Evolutionary conservation across 352 stramenopile genomes (phyloP), one percentile per base, ranked within the genome.

Genomic region (Phytophthora palmivora): DNA sequence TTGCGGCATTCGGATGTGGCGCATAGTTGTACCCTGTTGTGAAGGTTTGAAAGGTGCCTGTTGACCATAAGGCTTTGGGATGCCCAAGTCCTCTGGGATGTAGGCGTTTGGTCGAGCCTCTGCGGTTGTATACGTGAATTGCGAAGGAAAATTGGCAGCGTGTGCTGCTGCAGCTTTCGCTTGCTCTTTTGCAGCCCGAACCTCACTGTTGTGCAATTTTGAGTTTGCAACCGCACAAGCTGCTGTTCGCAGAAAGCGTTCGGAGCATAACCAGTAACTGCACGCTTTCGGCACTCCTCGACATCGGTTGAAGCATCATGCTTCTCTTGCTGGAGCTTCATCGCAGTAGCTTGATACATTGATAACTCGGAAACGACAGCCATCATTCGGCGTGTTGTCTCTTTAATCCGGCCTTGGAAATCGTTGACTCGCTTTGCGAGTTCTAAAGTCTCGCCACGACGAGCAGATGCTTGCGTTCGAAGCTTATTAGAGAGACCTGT

Each of bases 341-440:
- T 92, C 15, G 92, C 89, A 10, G 93, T 98, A 8, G 94, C 94
- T 62, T 98, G 94, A 69, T 97, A 98, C 94, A 98, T 98, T 12
- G 87, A 96, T 9, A 98, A 70, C 77, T 98, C 94, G 2, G 85
- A 97, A 4, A 98, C 92, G 1, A 95, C 70, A n/a, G 94, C 93
- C 91, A 98, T 98, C 91, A 98, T 98, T 16, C 89, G 89, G 48
- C 92, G 79, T 28, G 92, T 98, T 21, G 89, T 93, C 38, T 97
- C 89, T 45, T 96, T 92, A 65, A 98, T 96, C 21, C 84, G 79
- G 19, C 72, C 63, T 73, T 98, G 94, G 57, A 98, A 93, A 41
- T 91, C 81, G 56, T 95, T 96, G n/a, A 97, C 87, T 26, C 88
- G 88, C 70, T 94, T 93, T 16, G 89, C 91, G n/a, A 94, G 70